A percentile compares a stretch with the other conserved stretches of the same genome.
Conservation (phyloP, 306 rosid species). For the Astragalus glycyphyllos region DNA sequence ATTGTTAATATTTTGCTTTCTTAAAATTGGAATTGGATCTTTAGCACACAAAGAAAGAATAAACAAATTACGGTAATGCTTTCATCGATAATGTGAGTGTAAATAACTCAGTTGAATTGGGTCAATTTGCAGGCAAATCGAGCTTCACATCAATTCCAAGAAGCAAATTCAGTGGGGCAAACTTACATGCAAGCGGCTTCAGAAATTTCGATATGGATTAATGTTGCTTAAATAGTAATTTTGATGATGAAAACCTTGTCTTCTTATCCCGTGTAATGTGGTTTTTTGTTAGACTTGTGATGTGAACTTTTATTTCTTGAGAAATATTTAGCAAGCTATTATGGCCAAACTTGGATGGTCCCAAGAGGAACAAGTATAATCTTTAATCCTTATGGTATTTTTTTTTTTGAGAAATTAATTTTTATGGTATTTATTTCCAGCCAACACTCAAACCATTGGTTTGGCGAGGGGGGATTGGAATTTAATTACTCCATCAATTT, state of each 20-base stretch:
- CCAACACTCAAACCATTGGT: too few relatives aligned
- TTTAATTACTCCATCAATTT: too few relatives aligned
- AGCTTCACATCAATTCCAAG: slow-evolving; percentile 28
- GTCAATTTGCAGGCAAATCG: slow-evolving; percentile 43
- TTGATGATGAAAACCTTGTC: background rate
- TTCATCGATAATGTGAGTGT: background rate
- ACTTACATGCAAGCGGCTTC: slow-evolving; percentile 57
- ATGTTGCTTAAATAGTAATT: slow-evolving; percentile 32
- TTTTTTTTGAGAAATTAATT: background rate
- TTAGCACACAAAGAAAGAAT: background rate
- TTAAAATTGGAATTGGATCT: background rate
- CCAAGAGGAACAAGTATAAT: background rate
- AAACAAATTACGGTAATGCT: background rate
- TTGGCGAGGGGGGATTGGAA: too few relatives aligned
- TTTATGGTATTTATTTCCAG: too few relatives aligned
- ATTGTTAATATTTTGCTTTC: background rate
- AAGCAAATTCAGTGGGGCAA: slow-evolving; percentile 31
- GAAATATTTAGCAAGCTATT: background rate
- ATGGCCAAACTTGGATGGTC: slow-evolving; percentile 1
- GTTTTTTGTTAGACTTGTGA: background rate
- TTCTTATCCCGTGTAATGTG: background rate
- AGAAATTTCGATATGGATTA: slow-evolving; percentile 51
- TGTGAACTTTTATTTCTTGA: background rate
- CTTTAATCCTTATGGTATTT: background rate
- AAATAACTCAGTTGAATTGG: background rate